Evolutionary conservation across 768 basidiomycete species (phyloP).

Genomic region (Boletus patriciae): DNA sequence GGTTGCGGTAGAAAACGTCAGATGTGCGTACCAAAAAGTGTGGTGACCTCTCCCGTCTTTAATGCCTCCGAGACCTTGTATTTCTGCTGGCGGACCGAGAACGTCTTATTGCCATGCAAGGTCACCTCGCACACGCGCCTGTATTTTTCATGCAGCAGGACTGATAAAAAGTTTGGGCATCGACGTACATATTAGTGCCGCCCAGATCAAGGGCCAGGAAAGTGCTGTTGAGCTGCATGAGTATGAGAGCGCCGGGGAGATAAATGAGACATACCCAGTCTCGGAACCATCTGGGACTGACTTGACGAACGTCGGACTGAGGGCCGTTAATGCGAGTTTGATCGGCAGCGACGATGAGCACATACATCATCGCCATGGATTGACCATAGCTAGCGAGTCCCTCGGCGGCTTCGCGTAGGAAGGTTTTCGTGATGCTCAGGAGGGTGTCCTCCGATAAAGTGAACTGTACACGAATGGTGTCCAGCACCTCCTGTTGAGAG

Average conservation of each 20-base stretch:
- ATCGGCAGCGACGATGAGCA: background rate
- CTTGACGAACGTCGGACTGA: slow-evolving; percentile 92
- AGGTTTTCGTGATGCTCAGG: slow-evolving; percentile 68
- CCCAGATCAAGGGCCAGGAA: slow-evolving; percentile 97
- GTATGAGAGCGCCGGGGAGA: background rate
- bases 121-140: slow-evolving; percentile 95
- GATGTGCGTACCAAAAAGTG: slow-evolving; percentile 70
- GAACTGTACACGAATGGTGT: slow-evolving; percentile 73
- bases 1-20: background rate
- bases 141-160: slow-evolving; percentile 5
- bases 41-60: slow-evolving; percentile 88
- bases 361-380: slow-evolving; percentile 91
- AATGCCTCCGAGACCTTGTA: slow-evolving; percentile 93
- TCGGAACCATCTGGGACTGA: slow-evolving; percentile 93
- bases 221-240: slow-evolving; percentile 52
- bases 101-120: slow-evolving; percentile 86
- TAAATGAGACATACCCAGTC: slow-evolving; percentile 63
- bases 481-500: slow-evolving; percentile 51
- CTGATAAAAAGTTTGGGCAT: background rate
- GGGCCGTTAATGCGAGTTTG: background rate
- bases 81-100: slow-evolving; percentile 90
- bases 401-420: slow-evolving; percentile 73
- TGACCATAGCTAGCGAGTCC: slow-evolving; percentile 75
- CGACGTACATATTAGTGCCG: slow-evolving; percentile 90
- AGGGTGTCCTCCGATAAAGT: slow-evolving; percentile 60